Evolutionary conservation across 2,329 filamentous ascomycete species (phyloP).

Genomic region (Lecanosticta acicola): DNA sequence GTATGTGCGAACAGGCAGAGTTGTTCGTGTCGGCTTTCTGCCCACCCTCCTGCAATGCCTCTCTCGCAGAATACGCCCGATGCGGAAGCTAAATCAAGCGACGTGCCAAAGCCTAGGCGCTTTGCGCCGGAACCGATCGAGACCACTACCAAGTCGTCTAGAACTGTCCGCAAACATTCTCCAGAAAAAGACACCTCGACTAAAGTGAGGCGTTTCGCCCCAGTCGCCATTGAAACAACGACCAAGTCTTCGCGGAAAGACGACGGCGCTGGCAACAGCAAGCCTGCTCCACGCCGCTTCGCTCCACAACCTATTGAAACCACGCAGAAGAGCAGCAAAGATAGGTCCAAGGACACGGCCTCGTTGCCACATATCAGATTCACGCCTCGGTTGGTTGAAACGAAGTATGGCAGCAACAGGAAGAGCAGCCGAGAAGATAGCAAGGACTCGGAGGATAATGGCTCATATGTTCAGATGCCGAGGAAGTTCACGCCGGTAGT

Average conservation of each 20-base stretch:
- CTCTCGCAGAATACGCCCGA: constrained; percentile 10
- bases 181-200: constrained; percentile 21
- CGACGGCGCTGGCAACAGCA: constrained; percentile 21
- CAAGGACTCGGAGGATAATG: constrained; percentile 12
- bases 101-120: constrained; percentile 14
- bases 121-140: constrained; percentile 31
- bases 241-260: constrained; percentile 47
- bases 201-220: constrained; percentile 51
- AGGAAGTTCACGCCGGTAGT: constrained; percentile 69
- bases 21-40: constrained; percentile 16
- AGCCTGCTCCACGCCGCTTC: constrained; percentile 20
- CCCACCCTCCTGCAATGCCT: constrained; percentile 15
- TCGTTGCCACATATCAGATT: constrained; percentile 23
- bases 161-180: constrained; percentile 8
- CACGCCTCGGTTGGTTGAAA: constrained; percentile 32
- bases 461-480: constrained; percentile 9
- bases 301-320: constrained; percentile 38
- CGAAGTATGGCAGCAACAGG: constrained; percentile 25
- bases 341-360: constrained; percentile 13
- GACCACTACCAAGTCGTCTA: constrained; percentile 18
- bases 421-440: constrained; percentile 20
- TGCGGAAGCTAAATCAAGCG: constrained; percentile 9
- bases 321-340: constrained; percentile 28
- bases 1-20: constrained; percentile 20
- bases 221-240: constrained; percentile 67